A percentile compares a stretch with the other conserved stretches of the same genome.
Evolutionary conservation across 768 basidiomycete species (phyloP).

Genomic region (Boletus sp.): DNA sequence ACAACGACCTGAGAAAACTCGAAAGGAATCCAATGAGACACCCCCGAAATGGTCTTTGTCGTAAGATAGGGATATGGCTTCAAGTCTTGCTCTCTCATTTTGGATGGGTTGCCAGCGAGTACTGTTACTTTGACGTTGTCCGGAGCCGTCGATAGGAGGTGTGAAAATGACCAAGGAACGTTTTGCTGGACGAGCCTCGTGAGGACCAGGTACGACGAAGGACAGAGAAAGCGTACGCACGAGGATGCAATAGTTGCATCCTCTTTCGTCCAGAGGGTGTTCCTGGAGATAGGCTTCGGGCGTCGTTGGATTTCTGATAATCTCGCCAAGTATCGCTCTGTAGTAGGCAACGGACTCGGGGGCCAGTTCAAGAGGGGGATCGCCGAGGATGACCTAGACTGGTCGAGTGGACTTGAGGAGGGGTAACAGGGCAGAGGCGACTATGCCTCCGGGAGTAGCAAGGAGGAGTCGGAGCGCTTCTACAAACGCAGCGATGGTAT

Average conservation of each 20-base stretch:
- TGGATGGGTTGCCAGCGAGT: slow-evolving; percentile 15
- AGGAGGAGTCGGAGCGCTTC: slow-evolving; percentile 16
- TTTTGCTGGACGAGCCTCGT: slow-evolving; percentile 18
- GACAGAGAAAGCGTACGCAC: background rate
- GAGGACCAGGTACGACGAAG: background rate
- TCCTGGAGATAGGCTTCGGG: background rate
- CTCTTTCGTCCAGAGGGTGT: background rate
- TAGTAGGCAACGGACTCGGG: background rate
- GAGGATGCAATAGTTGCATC: background rate
- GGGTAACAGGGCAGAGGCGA: slow-evolving; percentile 13
- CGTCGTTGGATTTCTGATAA: background rate
- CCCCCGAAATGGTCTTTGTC: slow-evolving; percentile 2
- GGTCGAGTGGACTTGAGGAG: slow-evolving; percentile 9
- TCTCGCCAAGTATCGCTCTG: background rate
- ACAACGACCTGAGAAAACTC: slow-evolving; percentile 17
- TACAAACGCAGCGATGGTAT: slow-evolving; percentile 12
- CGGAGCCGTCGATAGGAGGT: slow-evolving; percentile 1
- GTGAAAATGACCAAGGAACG: slow-evolving; percentile 19
- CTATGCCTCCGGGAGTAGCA: background rate
- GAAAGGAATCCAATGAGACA: slow-evolving; percentile 13
- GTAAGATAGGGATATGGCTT: slow-evolving; percentile 4
- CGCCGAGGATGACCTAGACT: slow-evolving; percentile 18
- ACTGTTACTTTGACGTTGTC: slow-evolving; percentile 10
- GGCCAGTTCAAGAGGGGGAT: slow-evolving; percentile 12
- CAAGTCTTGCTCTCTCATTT: slow-evolving; percentile 2